Conservation (phyloP, 2,329 filamentous ascomycete species). For the Coniochaeta prunicola region DNA sequence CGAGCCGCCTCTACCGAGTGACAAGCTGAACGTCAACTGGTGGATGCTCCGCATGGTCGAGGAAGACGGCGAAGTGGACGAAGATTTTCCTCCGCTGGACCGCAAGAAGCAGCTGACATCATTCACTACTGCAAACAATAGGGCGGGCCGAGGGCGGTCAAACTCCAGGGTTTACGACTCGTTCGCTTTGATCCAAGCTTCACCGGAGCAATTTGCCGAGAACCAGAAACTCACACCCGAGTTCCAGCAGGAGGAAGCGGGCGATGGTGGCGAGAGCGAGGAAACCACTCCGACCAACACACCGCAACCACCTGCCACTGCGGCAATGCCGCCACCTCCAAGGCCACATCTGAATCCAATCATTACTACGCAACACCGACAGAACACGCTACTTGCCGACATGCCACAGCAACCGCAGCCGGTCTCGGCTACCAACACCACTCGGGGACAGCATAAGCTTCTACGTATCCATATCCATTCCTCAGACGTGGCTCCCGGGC, state of each 20-base stretch:
- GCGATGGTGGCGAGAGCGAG: slow-evolving; percentile 30
- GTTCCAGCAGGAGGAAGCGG: slow-evolving; percentile 46
- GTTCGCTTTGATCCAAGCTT: slow-evolving; percentile 71
- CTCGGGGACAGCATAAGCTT: slow-evolving; percentile 60
- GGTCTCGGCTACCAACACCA: slow-evolving; percentile 32
- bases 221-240: slow-evolving; percentile 64
- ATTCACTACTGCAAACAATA: slow-evolving; percentile 76
- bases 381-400: slow-evolving; percentile 48
- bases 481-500: slow-evolving; percentile 63
- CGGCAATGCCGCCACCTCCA: slow-evolving; percentile 20
- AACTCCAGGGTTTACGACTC: slow-evolving; percentile 76
- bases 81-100: slow-evolving; percentile 74
- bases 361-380: slow-evolving; percentile 51
- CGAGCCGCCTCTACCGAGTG: slow-evolving; percentile 55
- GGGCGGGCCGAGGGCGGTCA: slow-evolving; percentile 52
- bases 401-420: slow-evolving; percentile 35
- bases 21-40: slow-evolving; percentile 71
- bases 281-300: slow-evolving; percentile 39
- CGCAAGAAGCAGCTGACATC: slow-evolving; percentile 67
- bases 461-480: slow-evolving; percentile 65
- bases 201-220: slow-evolving; percentile 57
- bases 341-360: slow-evolving; percentile 49
- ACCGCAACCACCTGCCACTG: slow-evolving; percentile 33
- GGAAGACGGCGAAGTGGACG: slow-evolving; percentile 76
- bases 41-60: slow-evolving; percentile 82